Conservation (phyloP, 768 basidiomycete species). For the Gelatoporia subvermispora region DNA sequence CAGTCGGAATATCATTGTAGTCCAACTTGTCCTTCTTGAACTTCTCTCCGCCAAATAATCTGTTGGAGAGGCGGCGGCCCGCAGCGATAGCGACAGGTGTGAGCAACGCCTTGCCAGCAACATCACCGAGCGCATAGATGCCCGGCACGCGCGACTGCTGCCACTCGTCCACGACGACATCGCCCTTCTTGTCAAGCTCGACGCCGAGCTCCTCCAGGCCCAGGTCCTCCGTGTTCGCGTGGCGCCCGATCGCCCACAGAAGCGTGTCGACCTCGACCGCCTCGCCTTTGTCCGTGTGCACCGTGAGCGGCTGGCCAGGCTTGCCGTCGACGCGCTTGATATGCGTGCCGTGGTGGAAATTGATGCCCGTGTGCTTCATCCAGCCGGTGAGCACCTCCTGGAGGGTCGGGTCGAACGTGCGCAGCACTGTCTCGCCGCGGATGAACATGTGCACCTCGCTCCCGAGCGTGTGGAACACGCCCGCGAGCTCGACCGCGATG, state of each 20-base stretch:
- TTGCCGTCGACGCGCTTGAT: slow-evolving; percentile 73
- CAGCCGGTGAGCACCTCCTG: slow-evolving; percentile 82
- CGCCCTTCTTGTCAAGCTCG: slow-evolving; percentile 70
- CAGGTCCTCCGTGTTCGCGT: slow-evolving; percentile 71
- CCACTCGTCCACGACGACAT: slow-evolving; percentile 86
- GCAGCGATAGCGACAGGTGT: slow-evolving; percentile 99
- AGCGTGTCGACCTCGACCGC: slow-evolving; percentile 80
- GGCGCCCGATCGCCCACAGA: slow-evolving; percentile 93
- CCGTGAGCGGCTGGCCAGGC: slow-evolving; percentile 66
- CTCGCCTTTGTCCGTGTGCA: slow-evolving; percentile 73
- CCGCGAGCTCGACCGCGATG: slow-evolving; percentile 95
- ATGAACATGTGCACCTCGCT: slow-evolving; percentile 91
- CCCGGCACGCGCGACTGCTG: slow-evolving; percentile 74
- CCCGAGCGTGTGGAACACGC: slow-evolving; percentile 87
- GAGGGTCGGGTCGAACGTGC: slow-evolving; percentile 86
- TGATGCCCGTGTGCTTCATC: slow-evolving; percentile 94
- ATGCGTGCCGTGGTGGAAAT: slow-evolving; percentile 75
- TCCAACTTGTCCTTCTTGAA: slow-evolving; percentile 84
- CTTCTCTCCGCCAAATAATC: slow-evolving; percentile 83
- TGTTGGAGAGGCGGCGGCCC: slow-evolving; percentile 81
- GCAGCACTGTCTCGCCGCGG: slow-evolving; percentile 81
- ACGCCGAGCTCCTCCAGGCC: slow-evolving; percentile 78
- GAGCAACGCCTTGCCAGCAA: slow-evolving; percentile 85
- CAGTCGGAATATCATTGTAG: slow-evolving; percentile 89
- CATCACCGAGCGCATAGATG: slow-evolving; percentile 86